Conservation (phyloP, 495 filamentous ascomycete species). For the Endocarpon pusillum region DNA sequence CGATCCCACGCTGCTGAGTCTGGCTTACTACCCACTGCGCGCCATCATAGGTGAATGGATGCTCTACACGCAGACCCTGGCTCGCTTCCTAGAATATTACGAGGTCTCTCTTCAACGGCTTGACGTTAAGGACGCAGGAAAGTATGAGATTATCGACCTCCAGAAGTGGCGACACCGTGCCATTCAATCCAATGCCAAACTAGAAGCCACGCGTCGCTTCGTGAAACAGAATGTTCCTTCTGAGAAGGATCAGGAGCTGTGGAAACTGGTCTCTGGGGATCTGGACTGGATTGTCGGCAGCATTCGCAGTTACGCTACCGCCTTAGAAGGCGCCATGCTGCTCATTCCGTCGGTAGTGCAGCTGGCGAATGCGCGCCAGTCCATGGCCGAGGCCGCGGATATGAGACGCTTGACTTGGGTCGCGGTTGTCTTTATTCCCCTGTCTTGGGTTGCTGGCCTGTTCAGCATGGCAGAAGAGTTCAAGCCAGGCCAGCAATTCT, state of each 20-base stretch:
- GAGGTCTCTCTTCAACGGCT: no score
- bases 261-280: no score
- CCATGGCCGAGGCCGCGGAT: neutral
- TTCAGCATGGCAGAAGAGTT: conserved; percentile 1
- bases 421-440: neutral
- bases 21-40: neutral
- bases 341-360: neutral
- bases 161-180: neutral
- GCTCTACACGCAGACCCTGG: neutral
- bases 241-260: no score
- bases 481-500: neutral
- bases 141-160: neutral
- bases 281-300: no score
- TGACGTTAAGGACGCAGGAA: no score
- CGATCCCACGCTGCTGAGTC: neutral
- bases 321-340: no score
- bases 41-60: neutral
- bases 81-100: neutral
- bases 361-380: conserved; percentile 1
- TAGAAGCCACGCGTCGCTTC: neutral
- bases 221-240: no score
- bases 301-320: no score
- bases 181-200: neutral
- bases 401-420: neutral
- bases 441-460: neutral